These are phyloP conservation scores for Ustilago loliicola DNA, from an alignment of 1,284 basidiomycete species.

Conservation along the genomic window DNA sequence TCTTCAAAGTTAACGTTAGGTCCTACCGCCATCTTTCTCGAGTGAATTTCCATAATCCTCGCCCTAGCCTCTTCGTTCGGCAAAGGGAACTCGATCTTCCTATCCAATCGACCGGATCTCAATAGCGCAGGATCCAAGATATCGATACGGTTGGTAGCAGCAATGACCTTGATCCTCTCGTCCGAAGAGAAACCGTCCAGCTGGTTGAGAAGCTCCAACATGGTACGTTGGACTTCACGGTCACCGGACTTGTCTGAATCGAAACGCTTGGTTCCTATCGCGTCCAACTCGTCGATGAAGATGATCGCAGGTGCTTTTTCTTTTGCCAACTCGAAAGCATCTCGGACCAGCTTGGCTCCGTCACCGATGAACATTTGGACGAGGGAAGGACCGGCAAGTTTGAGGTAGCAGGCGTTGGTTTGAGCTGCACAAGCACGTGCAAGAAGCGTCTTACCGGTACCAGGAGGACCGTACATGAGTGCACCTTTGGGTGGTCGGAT, in stretches of 20 bases:
- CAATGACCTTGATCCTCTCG: constrained; percentile 98
- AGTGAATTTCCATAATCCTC: constrained; percentile 83
- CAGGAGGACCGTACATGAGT: constrained; percentile 84
- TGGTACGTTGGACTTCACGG: constrained; percentile 98
- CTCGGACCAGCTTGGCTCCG: constrained; percentile 97
- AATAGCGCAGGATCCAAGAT: constrained; percentile 87
- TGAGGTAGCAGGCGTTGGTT: constrained; percentile 84
- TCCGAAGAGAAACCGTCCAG: constrained; percentile 88
- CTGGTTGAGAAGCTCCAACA: constrained; percentile 96
- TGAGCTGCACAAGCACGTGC: constrained; percentile 89
- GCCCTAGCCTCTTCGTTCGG: constrained; percentile 82
- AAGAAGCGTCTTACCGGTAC: constrained; percentile 96
- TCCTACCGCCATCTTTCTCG: constrained; percentile 90
- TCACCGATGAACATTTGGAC: constrained; percentile 93
- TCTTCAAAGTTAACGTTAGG: constrained; percentile 83
- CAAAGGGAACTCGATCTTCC: constrained; percentile 85
- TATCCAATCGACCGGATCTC: constrained; percentile 81
- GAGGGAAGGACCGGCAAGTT: constrained; percentile 82
- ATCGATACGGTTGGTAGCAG: constrained; percentile 98
- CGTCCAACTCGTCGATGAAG: constrained; percentile 99
- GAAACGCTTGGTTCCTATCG: constrained; percentile 98
- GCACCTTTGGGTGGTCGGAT: constrained; percentile 84
- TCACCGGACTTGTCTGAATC: constrained; percentile 98
- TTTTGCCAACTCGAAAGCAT: constrained; percentile 96
- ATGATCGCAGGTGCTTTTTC: constrained; percentile 98